Conservation (phyloP, 2,329 filamentous ascomycete genomes). For the Aspergillus calidoustus region DNA sequence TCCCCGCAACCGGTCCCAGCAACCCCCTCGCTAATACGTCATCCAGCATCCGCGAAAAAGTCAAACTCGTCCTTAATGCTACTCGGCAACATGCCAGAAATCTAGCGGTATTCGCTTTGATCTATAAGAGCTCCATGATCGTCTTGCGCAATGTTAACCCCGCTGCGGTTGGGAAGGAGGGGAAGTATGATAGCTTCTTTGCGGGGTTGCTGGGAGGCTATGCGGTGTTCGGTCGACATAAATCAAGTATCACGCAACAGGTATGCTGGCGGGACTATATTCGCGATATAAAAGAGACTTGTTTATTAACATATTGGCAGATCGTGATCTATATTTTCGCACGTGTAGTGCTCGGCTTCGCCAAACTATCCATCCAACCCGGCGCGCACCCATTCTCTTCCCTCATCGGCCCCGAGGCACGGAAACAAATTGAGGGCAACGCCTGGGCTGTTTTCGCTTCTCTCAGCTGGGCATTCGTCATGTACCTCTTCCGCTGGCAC, state of each 20-base stretch:
- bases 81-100: conserved; percentile 91
- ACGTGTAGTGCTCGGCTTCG: conserved; percentile 81
- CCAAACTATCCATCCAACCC: conserved; percentile 77
- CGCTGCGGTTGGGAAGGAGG: conserved; percentile 58
- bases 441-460: conserved; percentile 94
- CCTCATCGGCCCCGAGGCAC: conserved; percentile 51
- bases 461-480: conserved; percentile 88
- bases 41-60: conserved; percentile 72
- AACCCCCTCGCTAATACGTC: conserved; percentile 9
- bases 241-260: conserved; percentile 82
- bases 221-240: conserved; percentile 82
- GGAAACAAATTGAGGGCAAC: conserved; percentile 63
- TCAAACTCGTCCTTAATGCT: conserved; percentile 76
- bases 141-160: conserved; percentile 65
- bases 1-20: conserved; percentile 27
- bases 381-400: conserved; percentile 47
- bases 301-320: conserved; percentile 46
- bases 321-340: conserved; percentile 99
- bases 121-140: conserved; percentile 87
- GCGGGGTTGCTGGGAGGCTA: conserved; percentile 90
- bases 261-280: conserved; percentile 28
- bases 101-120: conserved; percentile 84
- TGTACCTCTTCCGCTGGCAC: conserved; percentile 93
- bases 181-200: conserved; percentile 81
- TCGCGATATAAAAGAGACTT: not conserved